Conservation (phyloP, 352 stramenopile genomes). For the Phytophthora pistaciae region DNA sequence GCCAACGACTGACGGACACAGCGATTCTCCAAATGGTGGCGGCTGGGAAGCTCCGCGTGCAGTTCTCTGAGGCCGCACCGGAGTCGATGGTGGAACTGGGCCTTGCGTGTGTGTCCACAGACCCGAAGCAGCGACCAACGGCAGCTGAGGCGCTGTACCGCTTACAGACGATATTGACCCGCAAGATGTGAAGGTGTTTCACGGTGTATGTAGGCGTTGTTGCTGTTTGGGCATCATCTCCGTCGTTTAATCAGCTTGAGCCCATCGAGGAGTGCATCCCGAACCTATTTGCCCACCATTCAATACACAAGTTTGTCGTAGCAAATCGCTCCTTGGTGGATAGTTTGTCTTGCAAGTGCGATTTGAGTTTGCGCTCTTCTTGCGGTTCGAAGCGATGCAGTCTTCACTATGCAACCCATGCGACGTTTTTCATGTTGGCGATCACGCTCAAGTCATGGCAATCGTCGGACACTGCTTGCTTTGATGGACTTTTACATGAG, state of each 20-base stretch:
- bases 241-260: constrained; percentile 11
- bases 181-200: constrained; percentile 21
- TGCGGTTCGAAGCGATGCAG: constrained; percentile 4
- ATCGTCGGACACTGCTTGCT: constrained; percentile 1
- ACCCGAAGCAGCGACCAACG: constrained; percentile 40
- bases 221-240: constrained; percentile 5
- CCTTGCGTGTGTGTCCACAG: constrained; percentile 35
- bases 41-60: constrained; percentile 38
- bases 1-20: constrained; percentile 31
- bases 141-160: constrained; percentile 46
- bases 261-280: constrained; percentile 24
- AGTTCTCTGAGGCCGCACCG: constrained; percentile 33
- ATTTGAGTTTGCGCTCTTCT: constrained; percentile 15
- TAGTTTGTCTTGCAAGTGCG: constrained; percentile 11
- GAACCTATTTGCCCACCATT: constrained; percentile 30
- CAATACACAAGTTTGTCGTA: constrained; percentile 26
- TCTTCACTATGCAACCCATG: constrained; percentile 39
- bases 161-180: constrained; percentile 38
- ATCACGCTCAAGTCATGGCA: constrained; percentile 28
- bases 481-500: no score
- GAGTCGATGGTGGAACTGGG: constrained; percentile 33
- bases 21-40: constrained; percentile 54
- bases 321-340: constrained; percentile 35
- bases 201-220: background rate
- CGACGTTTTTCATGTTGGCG: constrained; percentile 13